phyloP scores from a whole-genome alignment of 306 rosid species.

The Vigna hirtella region DNA sequence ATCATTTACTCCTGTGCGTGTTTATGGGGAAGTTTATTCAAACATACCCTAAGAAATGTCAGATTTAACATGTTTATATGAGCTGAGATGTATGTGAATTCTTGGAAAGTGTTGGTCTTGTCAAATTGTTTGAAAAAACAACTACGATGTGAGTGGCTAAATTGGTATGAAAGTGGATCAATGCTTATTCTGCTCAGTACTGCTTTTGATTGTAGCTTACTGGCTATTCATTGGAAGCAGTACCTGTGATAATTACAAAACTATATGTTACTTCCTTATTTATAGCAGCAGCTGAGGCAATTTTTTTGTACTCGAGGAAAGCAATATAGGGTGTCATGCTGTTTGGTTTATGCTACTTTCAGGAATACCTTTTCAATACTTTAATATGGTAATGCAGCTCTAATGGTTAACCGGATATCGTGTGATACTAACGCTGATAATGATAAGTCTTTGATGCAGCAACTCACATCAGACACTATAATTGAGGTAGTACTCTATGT shows the following conservation, averaged over 20 bases:
- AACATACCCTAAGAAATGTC: not conserved
- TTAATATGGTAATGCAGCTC: constrained; percentile 93
- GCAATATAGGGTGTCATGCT: constrained; percentile 52
- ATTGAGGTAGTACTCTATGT: constrained; percentile 70
- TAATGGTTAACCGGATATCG: constrained; percentile 88
- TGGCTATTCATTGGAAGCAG: constrained; percentile 21
- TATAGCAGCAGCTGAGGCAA: constrained; percentile 5
- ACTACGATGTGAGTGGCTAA: not conserved
- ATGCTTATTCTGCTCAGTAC: not conserved
- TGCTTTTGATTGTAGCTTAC: constrained; percentile 1
- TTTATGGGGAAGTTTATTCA: too few species aligned
- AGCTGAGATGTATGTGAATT: not conserved
- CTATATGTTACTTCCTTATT: not conserved
- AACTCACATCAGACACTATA: constrained; percentile 81
- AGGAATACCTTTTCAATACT: constrained; percentile 78
- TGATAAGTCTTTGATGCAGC: constrained; percentile 56
- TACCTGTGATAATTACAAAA: constrained; percentile 19
- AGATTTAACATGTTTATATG: not conserved
- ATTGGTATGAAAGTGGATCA: not conserved
- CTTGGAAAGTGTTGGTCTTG: not conserved
- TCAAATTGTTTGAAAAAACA: constrained; percentile 7
- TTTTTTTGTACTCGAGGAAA: constrained; percentile 21
- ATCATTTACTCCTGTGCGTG: too few species aligned
- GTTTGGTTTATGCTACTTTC: constrained; percentile 67
- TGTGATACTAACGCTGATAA: constrained; percentile 59